Evolutionary conservation across 805 yeast genomes (phyloP).

Genomic region (Wickerhamomyces alni): DNA sequence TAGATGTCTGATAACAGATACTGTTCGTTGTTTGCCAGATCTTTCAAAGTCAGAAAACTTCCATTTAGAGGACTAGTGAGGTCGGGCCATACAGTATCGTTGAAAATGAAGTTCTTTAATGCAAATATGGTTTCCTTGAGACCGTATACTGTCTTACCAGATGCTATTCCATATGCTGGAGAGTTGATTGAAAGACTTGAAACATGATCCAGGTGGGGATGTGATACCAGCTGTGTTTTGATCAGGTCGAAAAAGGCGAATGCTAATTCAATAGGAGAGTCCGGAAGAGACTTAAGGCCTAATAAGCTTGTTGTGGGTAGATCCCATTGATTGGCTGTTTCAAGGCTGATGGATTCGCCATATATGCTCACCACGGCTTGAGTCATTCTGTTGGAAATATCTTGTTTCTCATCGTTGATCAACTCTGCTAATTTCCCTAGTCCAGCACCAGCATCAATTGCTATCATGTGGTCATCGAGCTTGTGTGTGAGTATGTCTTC

Average conservation of each 20-base stretch:
- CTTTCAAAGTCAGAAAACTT: conserved; percentile 20
- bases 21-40: conserved; percentile 6
- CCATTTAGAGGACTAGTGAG: conserved; percentile 26
- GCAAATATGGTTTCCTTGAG: conserved; percentile 44
- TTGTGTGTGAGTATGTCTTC: conserved; percentile 25
- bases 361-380: conserved; percentile 9
- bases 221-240: conserved; percentile 55
- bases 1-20: conserved; percentile 7
- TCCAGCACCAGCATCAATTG: conserved; percentile 81
- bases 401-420: conserved; percentile 12
- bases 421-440: conserved; percentile 47
- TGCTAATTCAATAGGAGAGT: conserved; percentile 27
- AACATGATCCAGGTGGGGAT: conserved; percentile 82
- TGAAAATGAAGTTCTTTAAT: conserved; percentile 54
- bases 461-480: conserved; percentile 35
- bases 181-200: conserved; percentile 65
- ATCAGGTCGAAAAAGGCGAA: conserved; percentile 30
- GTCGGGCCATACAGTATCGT: conserved; percentile 79
- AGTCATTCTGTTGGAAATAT: conserved; percentile 3
- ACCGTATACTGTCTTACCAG: conserved; percentile 47
- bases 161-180: conserved; percentile 38
- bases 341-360: background rate
- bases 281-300: conserved; percentile 1
- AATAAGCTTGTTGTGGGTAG: background rate
- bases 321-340: background rate